Evolutionary conservation across 768 basidiomycete species (phyloP).

Genomic region (Russula sp.): DNA sequence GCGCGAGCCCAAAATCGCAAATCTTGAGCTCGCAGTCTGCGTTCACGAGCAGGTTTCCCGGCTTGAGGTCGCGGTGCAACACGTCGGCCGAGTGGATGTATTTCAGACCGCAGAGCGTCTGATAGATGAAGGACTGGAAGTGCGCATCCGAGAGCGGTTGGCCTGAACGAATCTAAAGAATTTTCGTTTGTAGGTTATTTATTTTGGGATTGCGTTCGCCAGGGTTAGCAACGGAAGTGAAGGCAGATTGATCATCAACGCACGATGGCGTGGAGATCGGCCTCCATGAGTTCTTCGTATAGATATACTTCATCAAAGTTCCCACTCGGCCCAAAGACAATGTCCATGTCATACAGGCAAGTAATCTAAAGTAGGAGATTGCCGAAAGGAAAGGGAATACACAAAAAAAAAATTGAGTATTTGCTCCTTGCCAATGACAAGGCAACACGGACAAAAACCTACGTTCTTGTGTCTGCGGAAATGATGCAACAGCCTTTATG

Average conservation of each 20-base stretch:
- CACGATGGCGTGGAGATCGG: slow-evolving; percentile 97
- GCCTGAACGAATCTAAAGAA: slow-evolving; percentile 65
- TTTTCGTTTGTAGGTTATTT: neutral
- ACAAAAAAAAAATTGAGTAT: neutral
- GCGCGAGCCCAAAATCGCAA: slow-evolving; percentile 95
- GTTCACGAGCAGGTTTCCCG: slow-evolving; percentile 92
- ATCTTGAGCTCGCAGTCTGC: slow-evolving; percentile 99
- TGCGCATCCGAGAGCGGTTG: slow-evolving; percentile 87
- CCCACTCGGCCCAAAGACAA: slow-evolving; percentile 84
- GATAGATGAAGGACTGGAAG: slow-evolving; percentile 96
- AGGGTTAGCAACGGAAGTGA: neutral
- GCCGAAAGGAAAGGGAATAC: neutral
- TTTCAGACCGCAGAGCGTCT: slow-evolving; percentile 95
- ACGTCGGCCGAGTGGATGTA: slow-evolving; percentile 98
- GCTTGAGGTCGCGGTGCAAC: slow-evolving; percentile 93
- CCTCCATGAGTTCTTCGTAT: slow-evolving; percentile 99
- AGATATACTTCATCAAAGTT: slow-evolving; percentile 97
- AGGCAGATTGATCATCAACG: slow-evolving; percentile 24
- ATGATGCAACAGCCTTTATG: slow-evolving; percentile 77
- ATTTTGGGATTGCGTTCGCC: neutral
- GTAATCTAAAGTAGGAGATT: slow-evolving; percentile 55
- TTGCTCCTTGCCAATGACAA: neutral
- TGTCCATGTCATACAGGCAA: slow-evolving; percentile 97
- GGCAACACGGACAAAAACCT: slow-evolving; percentile 17
- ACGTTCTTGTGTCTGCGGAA: slow-evolving; percentile 99